phyloP scores from a whole-genome alignment of 192 early-diverging fungal genomes.

The Mortierella hygrophila region DNA sequence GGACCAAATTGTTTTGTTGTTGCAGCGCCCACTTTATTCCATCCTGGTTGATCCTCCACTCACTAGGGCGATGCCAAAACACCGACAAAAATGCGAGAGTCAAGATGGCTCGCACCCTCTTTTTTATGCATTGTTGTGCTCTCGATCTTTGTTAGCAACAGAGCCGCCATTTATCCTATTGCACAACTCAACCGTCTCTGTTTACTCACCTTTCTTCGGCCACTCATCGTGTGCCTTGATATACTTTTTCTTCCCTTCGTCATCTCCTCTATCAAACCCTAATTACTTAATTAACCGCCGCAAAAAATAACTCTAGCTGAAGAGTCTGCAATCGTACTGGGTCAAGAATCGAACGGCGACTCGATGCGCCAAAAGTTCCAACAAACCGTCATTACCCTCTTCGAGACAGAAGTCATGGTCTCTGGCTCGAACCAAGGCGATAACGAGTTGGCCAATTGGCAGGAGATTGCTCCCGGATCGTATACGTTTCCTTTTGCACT shows the following conservation, averaged over 20 bases:
- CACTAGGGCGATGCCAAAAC: too few relatives aligned
- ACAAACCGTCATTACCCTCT: slow-evolving; percentile 49
- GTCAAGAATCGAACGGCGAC: slow-evolving; percentile 53
- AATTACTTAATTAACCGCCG: not conserved
- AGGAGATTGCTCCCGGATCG: slow-evolving; percentile 31
- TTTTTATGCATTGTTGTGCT: not conserved
- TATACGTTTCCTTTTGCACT: slow-evolving; percentile 47
- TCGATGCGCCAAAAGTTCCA: slow-evolving; percentile 53
- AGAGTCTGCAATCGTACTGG: slow-evolving; percentile 47
- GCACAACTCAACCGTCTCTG: not conserved
- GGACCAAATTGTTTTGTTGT: too few relatives aligned
- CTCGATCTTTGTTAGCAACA: not conserved
- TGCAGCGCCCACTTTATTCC: too few relatives aligned
- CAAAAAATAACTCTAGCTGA: slow-evolving; percentile 21
- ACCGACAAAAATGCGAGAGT: not conserved
- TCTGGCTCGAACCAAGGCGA: slow-evolving; percentile 33
- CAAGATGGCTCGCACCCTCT: not conserved
- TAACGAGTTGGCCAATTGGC: slow-evolving; percentile 51
- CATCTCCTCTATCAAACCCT: not conserved
- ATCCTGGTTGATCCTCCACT: too few relatives aligned
- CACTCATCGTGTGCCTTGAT: not conserved
- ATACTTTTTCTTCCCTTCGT: not conserved
- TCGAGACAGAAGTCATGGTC: slow-evolving; percentile 45
- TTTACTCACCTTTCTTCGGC: not conserved
- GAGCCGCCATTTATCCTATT: not conserved